Conservation (phyloP, 345 rosid genomes). For the Pistacia integerrima region DNA sequence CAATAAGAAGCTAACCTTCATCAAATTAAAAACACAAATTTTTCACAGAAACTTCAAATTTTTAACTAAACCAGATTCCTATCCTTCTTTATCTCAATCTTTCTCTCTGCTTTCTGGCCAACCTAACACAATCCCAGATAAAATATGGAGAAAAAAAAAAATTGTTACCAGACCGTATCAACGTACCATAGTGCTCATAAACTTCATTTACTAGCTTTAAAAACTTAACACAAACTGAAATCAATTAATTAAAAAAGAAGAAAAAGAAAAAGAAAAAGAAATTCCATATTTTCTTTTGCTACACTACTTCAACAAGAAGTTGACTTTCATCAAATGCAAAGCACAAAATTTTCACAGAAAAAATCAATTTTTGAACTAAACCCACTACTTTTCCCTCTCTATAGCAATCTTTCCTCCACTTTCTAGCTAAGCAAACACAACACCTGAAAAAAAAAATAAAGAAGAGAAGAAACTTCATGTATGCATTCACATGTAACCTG, state of each 20-base stretch:
- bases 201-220: neutral
- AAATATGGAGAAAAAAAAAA: neutral
- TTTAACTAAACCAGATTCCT: neutral
- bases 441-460: neutral
- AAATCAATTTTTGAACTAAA: neutral
- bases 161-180: too few relatives aligned
- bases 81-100: neutral
- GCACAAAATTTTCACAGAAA: neutral
- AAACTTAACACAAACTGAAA: neutral
- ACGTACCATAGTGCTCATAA: too few relatives aligned
- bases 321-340: neutral
- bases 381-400: neutral
- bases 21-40: neutral
- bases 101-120: neutral
- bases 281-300: neutral
- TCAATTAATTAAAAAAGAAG: neutral
- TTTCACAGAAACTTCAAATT: neutral
- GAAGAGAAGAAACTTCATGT: too few relatives aligned
- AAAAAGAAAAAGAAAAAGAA: neutral
- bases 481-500: conserved; percentile 42
- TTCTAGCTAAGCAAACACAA: conserved; percentile 18
- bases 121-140: neutral
- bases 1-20: neutral
- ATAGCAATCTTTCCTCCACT: neutral
- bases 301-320: neutral